These are phyloP conservation scores for Trichoderma asperellum DNA, from an alignment of 2,329 filamentous ascomycete species.

Conservation along the genomic window DNA sequence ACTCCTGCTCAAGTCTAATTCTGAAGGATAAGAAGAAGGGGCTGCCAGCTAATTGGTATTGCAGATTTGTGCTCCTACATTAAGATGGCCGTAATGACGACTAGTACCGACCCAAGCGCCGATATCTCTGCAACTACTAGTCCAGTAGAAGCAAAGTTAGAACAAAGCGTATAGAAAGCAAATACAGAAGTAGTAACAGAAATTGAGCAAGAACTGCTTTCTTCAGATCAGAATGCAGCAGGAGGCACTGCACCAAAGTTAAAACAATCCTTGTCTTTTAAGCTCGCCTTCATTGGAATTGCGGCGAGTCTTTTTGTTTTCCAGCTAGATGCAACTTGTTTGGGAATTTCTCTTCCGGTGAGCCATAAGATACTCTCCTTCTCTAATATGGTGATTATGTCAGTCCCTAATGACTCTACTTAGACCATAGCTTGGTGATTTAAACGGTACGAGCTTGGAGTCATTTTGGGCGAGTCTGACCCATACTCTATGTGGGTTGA, in stretches of 20 bases:
- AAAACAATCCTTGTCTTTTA: not conserved
- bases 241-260: not conserved
- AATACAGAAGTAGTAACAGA: not conserved
- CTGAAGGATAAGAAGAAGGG: not conserved
- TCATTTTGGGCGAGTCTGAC: conserved; percentile 73
- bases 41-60: not conserved
- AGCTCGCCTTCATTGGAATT: not conserved
- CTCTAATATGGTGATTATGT: not conserved
- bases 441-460: conserved; percentile 59
- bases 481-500: conserved; percentile 66
- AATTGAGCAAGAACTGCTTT: not conserved
- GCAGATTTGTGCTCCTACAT: not conserved
- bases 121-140: not conserved
- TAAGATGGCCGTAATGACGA: not conserved
- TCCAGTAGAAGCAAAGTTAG: not conserved
- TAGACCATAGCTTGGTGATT: conserved; percentile 50
- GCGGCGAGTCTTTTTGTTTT: not conserved
- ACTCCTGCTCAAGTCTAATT: not conserved
- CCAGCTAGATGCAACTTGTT: not conserved
- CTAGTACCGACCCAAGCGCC: not conserved
- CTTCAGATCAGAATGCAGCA: not conserved
- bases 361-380: conserved; percentile 17
- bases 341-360: not conserved
- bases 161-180: not conserved
- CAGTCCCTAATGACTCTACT: not conserved